phyloP scores from a whole-genome alignment of 169 alveolate species.

The Toxoplasma gondii region DNA sequence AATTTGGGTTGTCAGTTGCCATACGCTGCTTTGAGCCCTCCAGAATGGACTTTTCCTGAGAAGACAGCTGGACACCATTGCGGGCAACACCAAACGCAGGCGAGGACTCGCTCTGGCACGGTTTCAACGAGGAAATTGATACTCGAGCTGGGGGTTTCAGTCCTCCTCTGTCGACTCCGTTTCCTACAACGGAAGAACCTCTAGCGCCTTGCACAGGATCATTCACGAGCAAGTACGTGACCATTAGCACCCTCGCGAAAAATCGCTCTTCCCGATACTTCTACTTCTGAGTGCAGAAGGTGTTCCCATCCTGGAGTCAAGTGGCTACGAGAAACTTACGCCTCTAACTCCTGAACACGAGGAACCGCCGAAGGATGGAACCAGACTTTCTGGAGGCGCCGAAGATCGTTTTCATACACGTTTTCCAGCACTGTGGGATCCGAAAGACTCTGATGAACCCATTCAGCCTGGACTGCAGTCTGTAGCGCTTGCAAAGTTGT shows the following conservation, averaged over 20 bases:
- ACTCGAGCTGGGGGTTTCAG: no score
- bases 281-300: no score
- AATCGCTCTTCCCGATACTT: no score
- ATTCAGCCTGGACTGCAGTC: neutral
- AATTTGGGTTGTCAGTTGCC: neutral
- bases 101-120: neutral
- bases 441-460: neutral
- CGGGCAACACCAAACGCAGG: neutral
- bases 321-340: neutral
- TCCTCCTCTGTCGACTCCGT: no score
- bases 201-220: no score
- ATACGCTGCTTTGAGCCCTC: neutral
- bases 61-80: neutral
- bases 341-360: slow-evolving; percentile 13
- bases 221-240: no score
- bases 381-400: neutral
- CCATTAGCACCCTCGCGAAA: no score
- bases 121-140: no score
- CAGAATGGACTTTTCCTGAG: neutral
- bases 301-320: no score
- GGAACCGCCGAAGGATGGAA: neutral
- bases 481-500: neutral
- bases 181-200: no score
- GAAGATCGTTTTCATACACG: neutral
- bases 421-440: neutral